Conservation (phyloP, 2,329 filamentous ascomycete species). For the Didymella sp. region DNA sequence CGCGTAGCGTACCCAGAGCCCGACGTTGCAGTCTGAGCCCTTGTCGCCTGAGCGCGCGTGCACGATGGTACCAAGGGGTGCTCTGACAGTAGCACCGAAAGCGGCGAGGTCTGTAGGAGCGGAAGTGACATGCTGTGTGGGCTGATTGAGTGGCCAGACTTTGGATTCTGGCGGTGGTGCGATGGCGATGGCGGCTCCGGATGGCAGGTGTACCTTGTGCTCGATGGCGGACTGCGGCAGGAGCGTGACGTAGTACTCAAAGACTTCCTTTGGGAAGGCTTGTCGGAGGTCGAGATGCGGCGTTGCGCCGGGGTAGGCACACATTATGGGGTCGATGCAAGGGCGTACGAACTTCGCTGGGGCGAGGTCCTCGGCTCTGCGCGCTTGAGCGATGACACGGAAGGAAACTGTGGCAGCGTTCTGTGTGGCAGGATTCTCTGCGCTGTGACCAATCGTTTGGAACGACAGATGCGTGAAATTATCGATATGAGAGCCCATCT, state of each 20-base stretch:
- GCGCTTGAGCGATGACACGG: slow-evolving; percentile 57
- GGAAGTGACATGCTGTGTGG: slow-evolving; percentile 31
- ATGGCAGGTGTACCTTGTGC: slow-evolving; percentile 38
- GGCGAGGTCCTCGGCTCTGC: slow-evolving; percentile 42
- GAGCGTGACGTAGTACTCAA: slow-evolving; percentile 53
- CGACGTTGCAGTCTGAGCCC: slow-evolving; percentile 47
- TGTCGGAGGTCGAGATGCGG: slow-evolving; percentile 51
- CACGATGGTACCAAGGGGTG: slow-evolving; percentile 54
- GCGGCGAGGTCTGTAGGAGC: slow-evolving; percentile 11
- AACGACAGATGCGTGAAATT: slow-evolving; percentile 49
- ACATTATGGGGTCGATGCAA: slow-evolving; percentile 53
- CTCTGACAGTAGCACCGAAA: slow-evolving; percentile 41
- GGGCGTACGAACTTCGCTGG: slow-evolving; percentile 51
- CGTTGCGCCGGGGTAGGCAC: slow-evolving; percentile 54
- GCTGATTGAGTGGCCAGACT: slow-evolving; percentile 45
- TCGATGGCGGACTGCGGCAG: slow-evolving; percentile 35
- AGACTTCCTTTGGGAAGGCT: slow-evolving; percentile 50
- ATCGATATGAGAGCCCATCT: slow-evolving; percentile 47
- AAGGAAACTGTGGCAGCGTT: slow-evolving; percentile 59
- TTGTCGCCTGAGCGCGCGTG: slow-evolving; percentile 54
- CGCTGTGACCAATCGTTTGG: slow-evolving; percentile 48
- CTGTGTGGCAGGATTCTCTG: slow-evolving; percentile 54
- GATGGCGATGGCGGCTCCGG: slow-evolving; percentile 42
- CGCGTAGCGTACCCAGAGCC: slow-evolving; percentile 44
- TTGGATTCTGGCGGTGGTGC: slow-evolving; percentile 42